These are phyloP conservation scores for Aureobasidium sp. DNA, from an alignment of 2,329 filamentous ascomycete genomes.

Conservation along the genomic window DNA sequence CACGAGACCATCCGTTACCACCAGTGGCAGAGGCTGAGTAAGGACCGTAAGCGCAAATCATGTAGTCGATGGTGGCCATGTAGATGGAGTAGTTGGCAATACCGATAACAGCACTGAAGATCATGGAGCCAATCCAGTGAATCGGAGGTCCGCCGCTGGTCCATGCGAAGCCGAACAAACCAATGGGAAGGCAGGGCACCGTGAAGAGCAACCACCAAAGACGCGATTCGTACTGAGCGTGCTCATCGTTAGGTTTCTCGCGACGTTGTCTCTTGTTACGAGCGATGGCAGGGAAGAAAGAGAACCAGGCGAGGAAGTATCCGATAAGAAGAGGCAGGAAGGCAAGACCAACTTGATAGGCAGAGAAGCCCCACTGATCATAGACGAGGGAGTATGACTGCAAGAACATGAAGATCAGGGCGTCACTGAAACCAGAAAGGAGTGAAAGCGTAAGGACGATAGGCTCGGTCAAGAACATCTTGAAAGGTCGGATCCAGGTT, in stretches of 20 bases:
- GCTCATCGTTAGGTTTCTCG: constrained; percentile 38
- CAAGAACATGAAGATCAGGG: constrained; percentile 73
- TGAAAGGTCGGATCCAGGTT: constrained; percentile 60
- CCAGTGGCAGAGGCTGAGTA: constrained; percentile 69
- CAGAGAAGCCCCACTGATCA: constrained; percentile 56
- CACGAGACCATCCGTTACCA: constrained; percentile 65
- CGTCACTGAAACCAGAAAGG: constrained; percentile 65
- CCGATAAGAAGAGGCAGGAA: constrained; percentile 62
- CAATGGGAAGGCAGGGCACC: constrained; percentile 56
- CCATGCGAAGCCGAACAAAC: constrained; percentile 65
- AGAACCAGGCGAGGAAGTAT: constrained; percentile 54
- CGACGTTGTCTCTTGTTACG: constrained; percentile 42
- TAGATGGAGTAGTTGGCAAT: constrained; percentile 58
- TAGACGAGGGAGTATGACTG: constrained; percentile 65
- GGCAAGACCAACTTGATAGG: constrained; percentile 49
- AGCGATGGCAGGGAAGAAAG: constrained; percentile 50
- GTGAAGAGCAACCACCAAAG: constrained; percentile 58
- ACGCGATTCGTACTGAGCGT: constrained; percentile 56
- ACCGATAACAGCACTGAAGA: constrained; percentile 59
- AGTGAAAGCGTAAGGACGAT: constrained; percentile 65
- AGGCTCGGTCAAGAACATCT: constrained; percentile 69
- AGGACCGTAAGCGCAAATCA: constrained; percentile 64
- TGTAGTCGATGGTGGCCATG: constrained; percentile 71
- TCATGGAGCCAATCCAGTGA: constrained; percentile 61
- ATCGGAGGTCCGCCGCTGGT: constrained; percentile 55